These are phyloP conservation scores for Rhodotorula sp. DNA, from an alignment of 1,284 basidiomycete genomes.

Conservation along the genomic window DNA sequence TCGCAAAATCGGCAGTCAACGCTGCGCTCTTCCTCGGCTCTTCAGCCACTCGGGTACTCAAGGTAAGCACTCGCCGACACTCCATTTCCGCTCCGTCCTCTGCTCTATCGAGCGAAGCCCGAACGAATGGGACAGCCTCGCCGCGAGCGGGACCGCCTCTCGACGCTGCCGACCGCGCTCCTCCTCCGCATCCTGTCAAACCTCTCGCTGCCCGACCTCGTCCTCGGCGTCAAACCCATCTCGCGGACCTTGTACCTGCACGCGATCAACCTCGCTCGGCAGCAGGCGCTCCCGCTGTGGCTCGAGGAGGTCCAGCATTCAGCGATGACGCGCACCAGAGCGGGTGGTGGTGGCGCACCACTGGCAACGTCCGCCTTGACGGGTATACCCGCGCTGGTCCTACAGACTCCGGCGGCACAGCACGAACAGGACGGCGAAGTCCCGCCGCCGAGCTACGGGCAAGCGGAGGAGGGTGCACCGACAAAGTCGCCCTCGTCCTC, in stretches of 20 bases:
- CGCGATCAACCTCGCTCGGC: not conserved
- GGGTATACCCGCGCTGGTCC: not conserved
- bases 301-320: not conserved
- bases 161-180: slow-evolving; percentile 11
- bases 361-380: slow-evolving; percentile 11
- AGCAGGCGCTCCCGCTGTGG: not conserved
- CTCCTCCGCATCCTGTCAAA: slow-evolving; percentile 13
- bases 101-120: not conserved
- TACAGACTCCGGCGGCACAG: not conserved
- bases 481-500: not conserved
- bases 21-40: no score
- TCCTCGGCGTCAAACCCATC: slow-evolving; percentile 11
- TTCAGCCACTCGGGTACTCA: no score
- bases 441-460: not conserved
- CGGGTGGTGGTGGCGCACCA: not conserved
- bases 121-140: fast-evolving
- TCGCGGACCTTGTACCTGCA: slow-evolving; percentile 3
- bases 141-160: not conserved
- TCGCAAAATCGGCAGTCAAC: no score
- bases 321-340: not conserved
- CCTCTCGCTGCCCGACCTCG: slow-evolving; percentile 9
- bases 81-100: not conserved
- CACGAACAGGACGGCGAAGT: not conserved
- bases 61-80: no score
- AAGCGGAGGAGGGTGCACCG: not conserved